Percentiles rank a stretch among this genome's conserved stretches.
Evolutionary conservation across 2,329 filamentous ascomycete species (phyloP).

Genomic region (Chaetomiaceae sp.): DNA sequence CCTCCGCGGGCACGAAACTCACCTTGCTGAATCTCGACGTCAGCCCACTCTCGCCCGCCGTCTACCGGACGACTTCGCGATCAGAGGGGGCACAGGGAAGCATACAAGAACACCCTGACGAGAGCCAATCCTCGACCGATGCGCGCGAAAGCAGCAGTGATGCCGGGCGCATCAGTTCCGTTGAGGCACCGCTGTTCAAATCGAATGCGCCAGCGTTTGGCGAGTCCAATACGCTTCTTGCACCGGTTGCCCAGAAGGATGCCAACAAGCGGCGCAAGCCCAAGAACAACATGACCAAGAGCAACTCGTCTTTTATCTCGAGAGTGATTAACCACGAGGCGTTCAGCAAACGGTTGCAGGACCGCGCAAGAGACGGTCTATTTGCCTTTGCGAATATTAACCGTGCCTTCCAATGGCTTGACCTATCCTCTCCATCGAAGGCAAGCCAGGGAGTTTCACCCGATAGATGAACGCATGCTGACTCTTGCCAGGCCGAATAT

Average conservation of each 20-base stretch:
- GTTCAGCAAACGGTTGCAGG: conserved; percentile 71
- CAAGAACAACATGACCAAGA: conserved; percentile 98
- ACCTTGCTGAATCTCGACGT: conserved; percentile 70
- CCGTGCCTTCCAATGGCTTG: conserved; percentile 92
- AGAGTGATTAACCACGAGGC: conserved; percentile 86
- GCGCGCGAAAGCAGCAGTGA: conserved; percentile 48
- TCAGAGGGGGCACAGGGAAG: conserved; percentile 43
- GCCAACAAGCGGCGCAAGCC: conserved; percentile 82
- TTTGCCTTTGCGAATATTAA: conserved; percentile 96
- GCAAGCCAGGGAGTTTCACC: conserved; percentile 36
- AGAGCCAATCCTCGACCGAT: conserved; percentile 58
- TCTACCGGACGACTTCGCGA: conserved; percentile 52
- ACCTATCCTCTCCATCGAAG: conserved; percentile 72
- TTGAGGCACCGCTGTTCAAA: conserved; percentile 42
- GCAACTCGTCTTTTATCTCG: conserved; percentile 98
- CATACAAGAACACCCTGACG: conserved; percentile 59
- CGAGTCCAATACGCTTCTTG: conserved; percentile 74
- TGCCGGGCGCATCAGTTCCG: conserved; percentile 52
- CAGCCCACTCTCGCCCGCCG: conserved; percentile 49
- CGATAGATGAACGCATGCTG: conserved; percentile 19
- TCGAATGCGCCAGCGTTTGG: conserved; percentile 67
- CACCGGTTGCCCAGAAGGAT: conserved; percentile 61
- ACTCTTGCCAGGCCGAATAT: conserved; percentile 65
- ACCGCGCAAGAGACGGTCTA: conserved; percentile 71
- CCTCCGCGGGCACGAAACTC: conserved; percentile 77